These are phyloP conservation scores for Gonapodya sp. DNA, from an alignment of 192 early-diverging fungal species.

Conservation along the genomic window DNA sequence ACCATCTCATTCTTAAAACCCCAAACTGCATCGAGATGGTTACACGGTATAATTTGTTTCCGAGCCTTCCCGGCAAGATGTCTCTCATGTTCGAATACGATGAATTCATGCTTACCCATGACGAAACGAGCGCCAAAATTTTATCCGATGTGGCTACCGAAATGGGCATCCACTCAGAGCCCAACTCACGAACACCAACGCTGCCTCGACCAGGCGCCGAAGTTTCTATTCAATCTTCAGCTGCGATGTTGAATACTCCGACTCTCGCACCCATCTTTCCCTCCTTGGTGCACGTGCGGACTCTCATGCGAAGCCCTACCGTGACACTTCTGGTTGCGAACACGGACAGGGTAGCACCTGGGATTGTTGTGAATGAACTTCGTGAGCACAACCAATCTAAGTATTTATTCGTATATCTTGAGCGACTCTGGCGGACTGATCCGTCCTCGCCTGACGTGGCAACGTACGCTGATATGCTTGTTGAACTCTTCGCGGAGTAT, in stretches of 20 bases:
- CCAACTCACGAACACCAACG: not conserved
- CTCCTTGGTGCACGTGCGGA: constrained; percentile 10
- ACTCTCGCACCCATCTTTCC: not conserved
- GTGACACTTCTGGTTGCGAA: constrained; percentile 75
- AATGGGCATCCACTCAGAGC: not conserved
- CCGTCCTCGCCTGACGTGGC: constrained; percentile 40
- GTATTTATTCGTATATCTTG: constrained; percentile 81
- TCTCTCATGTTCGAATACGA: constrained; percentile 79
- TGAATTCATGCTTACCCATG: constrained; percentile 22
- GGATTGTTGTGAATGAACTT: constrained; percentile 64
- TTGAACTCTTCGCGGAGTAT: constrained; percentile 89
- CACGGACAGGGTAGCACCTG: constrained; percentile 53
- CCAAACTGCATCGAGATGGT: constrained; percentile 72
- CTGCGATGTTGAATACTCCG: not conserved
- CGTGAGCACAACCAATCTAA: constrained; percentile 25
- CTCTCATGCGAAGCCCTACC: constrained; percentile 25
- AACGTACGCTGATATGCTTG: constrained; percentile 14
- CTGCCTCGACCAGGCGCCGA: not conserved
- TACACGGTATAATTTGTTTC: constrained; percentile 65
- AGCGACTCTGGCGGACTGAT: constrained; percentile 72
- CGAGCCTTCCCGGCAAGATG: constrained; percentile 67
- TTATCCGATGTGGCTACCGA: not conserved
- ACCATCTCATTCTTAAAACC: constrained; percentile 61
- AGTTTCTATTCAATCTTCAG: not conserved
- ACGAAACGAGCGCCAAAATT: not conserved